Conservation (phyloP, 2,329 filamentous ascomycete species). For the Alternaria postmessia region DNA sequence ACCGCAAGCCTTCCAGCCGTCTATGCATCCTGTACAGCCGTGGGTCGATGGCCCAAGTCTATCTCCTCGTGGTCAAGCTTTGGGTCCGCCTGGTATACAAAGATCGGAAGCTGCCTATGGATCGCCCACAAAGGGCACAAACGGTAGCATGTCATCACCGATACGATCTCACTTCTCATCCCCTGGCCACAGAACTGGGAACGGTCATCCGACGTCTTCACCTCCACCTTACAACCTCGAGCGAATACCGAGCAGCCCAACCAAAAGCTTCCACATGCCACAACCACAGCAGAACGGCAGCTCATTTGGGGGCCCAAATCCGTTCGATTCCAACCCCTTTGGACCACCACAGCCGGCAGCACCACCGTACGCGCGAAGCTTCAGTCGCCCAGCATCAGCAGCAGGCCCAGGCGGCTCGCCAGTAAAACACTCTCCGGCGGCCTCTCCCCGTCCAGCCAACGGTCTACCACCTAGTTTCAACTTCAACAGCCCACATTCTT, state of each 20-base stretch:
- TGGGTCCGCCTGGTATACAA: constrained; percentile 53
- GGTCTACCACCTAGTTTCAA: constrained; percentile 42
- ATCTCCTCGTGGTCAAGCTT: constrained; percentile 55
- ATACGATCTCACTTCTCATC: constrained; percentile 34
- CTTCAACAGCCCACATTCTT: constrained; percentile 57
- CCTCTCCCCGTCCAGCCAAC: constrained; percentile 46
- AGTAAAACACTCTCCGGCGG: constrained; percentile 46
- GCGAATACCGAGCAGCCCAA: constrained; percentile 36
- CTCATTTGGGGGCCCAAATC: constrained; percentile 34
- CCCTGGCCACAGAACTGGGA: constrained; percentile 26
- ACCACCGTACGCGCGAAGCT: constrained; percentile 36
- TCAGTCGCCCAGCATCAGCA: constrained; percentile 44
- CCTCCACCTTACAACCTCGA: constrained; percentile 44
- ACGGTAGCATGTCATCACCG: constrained; percentile 40
- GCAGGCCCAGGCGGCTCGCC: constrained; percentile 42
- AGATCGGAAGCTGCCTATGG: constrained; percentile 49
- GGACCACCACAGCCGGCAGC: constrained; percentile 23
- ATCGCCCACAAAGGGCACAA: constrained; percentile 37
- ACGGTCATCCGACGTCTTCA: constrained; percentile 41
- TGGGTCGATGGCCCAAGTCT: constrained; percentile 55
- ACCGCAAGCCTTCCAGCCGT: constrained; percentile 29
- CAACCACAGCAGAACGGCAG: constrained; percentile 39
- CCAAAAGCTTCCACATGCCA: constrained; percentile 34
- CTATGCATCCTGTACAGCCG: constrained; percentile 34
- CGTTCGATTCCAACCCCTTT: constrained; percentile 29